phyloP scores from a whole-genome alignment of 2,329 filamentous ascomycete genomes.

The Colletotrichum spaethianum region DNA sequence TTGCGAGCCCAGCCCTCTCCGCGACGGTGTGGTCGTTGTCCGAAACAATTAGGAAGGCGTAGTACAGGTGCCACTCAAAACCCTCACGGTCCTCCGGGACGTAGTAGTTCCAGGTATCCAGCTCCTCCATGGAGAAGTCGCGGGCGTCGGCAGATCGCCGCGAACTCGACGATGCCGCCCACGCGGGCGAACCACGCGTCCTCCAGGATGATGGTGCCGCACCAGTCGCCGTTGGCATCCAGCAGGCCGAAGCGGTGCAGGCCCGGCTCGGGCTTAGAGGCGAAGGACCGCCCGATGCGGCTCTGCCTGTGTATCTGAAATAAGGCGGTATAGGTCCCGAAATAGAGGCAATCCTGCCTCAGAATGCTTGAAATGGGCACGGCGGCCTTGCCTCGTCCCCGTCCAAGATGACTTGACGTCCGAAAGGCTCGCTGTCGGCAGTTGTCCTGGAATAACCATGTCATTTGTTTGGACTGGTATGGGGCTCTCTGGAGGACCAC shows the following conservation, averaged over 20 bases:
- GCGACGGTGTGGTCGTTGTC: not conserved
- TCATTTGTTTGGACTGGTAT: not conserved
- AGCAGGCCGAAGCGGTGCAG: slow-evolving; percentile 9
- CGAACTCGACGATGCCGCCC: not conserved
- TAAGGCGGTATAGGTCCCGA: slow-evolving; percentile 1
- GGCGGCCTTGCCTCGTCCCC: not conserved
- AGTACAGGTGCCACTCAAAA: not conserved
- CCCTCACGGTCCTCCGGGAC: slow-evolving; percentile 1
- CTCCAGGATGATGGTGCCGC: not conserved
- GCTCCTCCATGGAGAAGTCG: slow-evolving; percentile 6
- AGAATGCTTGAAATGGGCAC: not conserved
- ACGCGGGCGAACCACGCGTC: not conserved
- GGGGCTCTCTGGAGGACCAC: not conserved
- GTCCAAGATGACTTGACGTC: not conserved
- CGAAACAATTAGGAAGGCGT: not conserved
- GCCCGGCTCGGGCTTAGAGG: not conserved
- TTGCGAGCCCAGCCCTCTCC: not conserved
- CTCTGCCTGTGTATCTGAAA: not conserved
- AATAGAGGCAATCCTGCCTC: not conserved
- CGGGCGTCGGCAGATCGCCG: not conserved
- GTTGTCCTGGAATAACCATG: not conserved
- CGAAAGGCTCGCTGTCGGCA: not conserved
- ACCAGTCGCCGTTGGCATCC: not conserved
- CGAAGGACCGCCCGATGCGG: not conserved
- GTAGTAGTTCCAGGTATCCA: slow-evolving; percentile 1